Evolutionary conservation across 164 flowering plant genomes (phyloP), one percentile per base, ranked within the genome.

Genomic region (Brasenia schreberi): DNA sequence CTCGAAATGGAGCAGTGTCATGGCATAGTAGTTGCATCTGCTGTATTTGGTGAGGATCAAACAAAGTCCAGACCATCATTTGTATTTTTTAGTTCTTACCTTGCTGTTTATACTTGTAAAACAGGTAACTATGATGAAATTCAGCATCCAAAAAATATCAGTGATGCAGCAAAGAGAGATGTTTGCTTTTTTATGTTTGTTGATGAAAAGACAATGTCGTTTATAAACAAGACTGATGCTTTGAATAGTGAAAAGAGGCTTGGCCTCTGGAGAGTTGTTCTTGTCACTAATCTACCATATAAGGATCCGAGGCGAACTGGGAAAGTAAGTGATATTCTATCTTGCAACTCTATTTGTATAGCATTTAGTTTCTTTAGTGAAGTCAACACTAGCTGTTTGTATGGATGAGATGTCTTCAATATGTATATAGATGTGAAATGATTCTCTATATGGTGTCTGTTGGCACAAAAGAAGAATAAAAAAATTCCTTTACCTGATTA

Each of bases 21-120:
- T 64, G 98, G 93, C 10, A 77, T 92, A 42, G 93, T 95, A 72
- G 98, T 95, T 78, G 97, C 96, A 64, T 92, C 98, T 43, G 99
- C 75, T 64, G 69, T 72, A 76, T 94, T 94, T 81, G 98, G 97
- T 93, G 87, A 14, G 59, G 59, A 18, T 18, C 19, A 61, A 61
- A 61, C 23, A 61, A 23, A 61, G 18, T 7, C 63, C 5, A 2
- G 12, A 18, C 18, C 33, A 23, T 61, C 33, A 11, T 71, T 61
- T 12, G 49, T 19, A 43, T 43, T 64, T 7, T 68, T 66, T 52
- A 49, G 59, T 23, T 49, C 18, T 12, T 61, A 18, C 19, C 33
- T 7, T 61, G 10, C 27, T 10, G 3, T 5, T 23, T 61, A n/a
- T 61, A 4, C 27, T 18, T 61, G 10, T 7, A 68, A 3, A 43